These are phyloP conservation scores for Adansonia grandidieri DNA, from an alignment of 441 rosid species.

Conservation along the genomic window DNA sequence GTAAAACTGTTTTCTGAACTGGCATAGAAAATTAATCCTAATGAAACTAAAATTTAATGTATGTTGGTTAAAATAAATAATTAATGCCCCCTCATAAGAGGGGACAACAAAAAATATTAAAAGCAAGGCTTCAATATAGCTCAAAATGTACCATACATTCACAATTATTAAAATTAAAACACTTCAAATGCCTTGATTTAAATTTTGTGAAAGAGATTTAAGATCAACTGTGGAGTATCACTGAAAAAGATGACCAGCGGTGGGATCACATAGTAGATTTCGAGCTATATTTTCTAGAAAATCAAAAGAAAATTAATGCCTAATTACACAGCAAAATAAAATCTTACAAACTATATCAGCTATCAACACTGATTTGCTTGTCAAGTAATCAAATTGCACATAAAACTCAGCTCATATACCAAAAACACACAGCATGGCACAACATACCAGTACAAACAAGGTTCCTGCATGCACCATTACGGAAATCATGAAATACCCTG, in stretches of 20 bases:
- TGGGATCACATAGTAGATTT: not conserved
- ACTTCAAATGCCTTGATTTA: not conserved
- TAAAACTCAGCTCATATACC: not conserved
- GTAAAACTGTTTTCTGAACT: not conserved
- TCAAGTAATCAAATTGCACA: not conserved
- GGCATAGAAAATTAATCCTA: not conserved
- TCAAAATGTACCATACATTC: not conserved
- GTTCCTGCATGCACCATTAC: conserved; percentile 99
- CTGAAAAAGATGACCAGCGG: not conserved
- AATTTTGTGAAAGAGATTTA: not conserved
- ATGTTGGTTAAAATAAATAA: not conserved
- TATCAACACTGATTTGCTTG: not conserved
- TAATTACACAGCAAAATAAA: not conserved
- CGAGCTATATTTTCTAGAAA: not conserved
- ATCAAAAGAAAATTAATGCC: not conserved
- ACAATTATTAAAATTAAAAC: not conserved
- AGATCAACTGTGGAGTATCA: not conserved
- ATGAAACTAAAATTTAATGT: not conserved
- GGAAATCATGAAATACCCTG: conserved; percentile 97
- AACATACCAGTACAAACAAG: conserved; percentile 96
- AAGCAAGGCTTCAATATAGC: not conserved
- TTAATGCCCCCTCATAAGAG: not conserved
- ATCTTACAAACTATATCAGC: not conserved
- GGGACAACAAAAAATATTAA: not conserved
- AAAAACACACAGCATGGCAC: not conserved